phyloP scores from a whole-genome alignment of 2,329 filamentous ascomycete species.

The Cercospora berteroae region DNA sequence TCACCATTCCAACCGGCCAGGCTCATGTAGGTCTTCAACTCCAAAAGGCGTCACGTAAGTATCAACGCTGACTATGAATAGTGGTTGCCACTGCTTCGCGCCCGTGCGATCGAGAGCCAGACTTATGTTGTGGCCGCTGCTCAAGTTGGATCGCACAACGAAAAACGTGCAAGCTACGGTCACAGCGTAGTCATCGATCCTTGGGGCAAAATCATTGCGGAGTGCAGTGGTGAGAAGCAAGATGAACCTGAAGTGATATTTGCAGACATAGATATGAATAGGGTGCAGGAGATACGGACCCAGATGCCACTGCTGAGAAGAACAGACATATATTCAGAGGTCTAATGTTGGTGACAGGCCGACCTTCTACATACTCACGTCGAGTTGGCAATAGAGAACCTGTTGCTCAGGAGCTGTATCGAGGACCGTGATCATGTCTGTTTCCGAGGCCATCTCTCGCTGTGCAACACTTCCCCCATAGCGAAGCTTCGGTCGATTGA shows the following conservation, averaged over 20 bases:
- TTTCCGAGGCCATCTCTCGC: background rate
- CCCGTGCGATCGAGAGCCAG: slow-evolving; percentile 85
- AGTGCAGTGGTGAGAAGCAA: slow-evolving; percentile 54
- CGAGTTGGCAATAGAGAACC: background rate
- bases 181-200: slow-evolving; percentile 82
- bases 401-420: no score
- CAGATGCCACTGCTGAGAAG: slow-evolving; percentile 39
- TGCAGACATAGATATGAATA: slow-evolving; percentile 41
- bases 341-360: no score
- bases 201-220: slow-evolving; percentile 73
- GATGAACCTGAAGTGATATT: slow-evolving; percentile 44
- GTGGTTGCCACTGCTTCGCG: slow-evolving; percentile 76
- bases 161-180: slow-evolving; percentile 77
- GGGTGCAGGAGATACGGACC: slow-evolving; percentile 40
- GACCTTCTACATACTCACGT: no score
- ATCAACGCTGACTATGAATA: background rate
- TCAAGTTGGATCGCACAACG: slow-evolving; percentile 72
- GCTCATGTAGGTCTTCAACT: slow-evolving; percentile 55
- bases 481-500: background rate
- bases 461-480: background rate
- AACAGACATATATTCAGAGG: slow-evolving; percentile 37
- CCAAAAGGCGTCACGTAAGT: background rate
- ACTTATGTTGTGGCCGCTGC: slow-evolving; percentile 84
- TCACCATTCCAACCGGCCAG: slow-evolving; percentile 78
- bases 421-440: no score